Conservation (phyloP, 768 basidiomycete genomes). For the Serpula lacrymans region DNA sequence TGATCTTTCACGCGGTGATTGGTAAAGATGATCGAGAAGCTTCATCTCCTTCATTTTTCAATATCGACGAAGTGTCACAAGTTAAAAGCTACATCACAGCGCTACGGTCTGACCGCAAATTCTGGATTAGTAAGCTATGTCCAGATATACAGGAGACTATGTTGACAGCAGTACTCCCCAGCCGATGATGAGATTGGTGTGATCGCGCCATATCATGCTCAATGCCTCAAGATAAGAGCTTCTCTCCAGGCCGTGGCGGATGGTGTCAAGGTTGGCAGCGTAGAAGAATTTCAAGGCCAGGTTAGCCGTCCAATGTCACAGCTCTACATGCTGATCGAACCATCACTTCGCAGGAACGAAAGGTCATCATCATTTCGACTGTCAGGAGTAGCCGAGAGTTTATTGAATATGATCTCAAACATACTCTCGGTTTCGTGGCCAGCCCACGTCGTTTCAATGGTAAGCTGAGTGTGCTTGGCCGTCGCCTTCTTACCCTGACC, state of each 20-base stretch:
- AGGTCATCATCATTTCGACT: slow-evolving; percentile 38
- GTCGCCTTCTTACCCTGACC: neutral
- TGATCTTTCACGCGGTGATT: slow-evolving; percentile 57
- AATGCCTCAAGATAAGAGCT: slow-evolving; percentile 46
- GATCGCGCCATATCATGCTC: slow-evolving; percentile 62
- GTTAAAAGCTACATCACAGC: slow-evolving; percentile 44
- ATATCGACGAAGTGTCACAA: slow-evolving; percentile 53
- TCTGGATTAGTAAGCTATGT: slow-evolving; percentile 39
- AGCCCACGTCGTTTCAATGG: slow-evolving; percentile 38
- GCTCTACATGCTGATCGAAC: neutral
- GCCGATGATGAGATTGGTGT: slow-evolving; percentile 55
- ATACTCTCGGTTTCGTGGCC: slow-evolving; percentile 33
- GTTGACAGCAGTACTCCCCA: slow-evolving; percentile 17
- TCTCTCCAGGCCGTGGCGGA: slow-evolving; percentile 27
- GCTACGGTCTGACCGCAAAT: slow-evolving; percentile 31
- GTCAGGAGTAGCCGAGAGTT: slow-evolving; percentile 32
- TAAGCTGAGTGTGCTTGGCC: slow-evolving; percentile 10
- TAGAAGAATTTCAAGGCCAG: slow-evolving; percentile 68
- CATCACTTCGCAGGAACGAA: slow-evolving; percentile 28
- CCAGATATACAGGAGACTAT: neutral
- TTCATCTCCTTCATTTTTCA: slow-evolving; percentile 70
- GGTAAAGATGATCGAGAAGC: slow-evolving; percentile 68
- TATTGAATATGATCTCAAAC: slow-evolving; percentile 24
- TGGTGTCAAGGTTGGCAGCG: slow-evolving; percentile 57
- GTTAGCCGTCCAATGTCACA: slow-evolving; percentile 18